Conservation (phyloP, 495 filamentous ascomycete genomes). For the Penicillium dipodomyicola region DNA sequence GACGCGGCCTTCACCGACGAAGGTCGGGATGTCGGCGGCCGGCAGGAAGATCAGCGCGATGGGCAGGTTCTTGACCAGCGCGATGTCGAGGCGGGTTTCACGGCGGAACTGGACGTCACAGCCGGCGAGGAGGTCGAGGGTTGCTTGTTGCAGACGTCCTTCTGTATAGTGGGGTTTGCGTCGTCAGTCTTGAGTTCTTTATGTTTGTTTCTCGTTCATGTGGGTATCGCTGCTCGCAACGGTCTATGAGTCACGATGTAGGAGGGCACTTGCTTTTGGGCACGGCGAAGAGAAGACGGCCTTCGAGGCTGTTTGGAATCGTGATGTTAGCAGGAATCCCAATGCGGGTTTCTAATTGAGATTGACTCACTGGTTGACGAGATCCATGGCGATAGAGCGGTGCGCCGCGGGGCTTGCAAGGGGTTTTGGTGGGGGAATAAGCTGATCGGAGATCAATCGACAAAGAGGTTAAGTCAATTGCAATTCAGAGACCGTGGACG, state of each 20-base stretch:
- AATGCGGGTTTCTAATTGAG: slow-evolving; percentile 7
- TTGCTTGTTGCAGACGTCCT: slow-evolving; percentile 82
- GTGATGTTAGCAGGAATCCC: slow-evolving; percentile 2
- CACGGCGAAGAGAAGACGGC: slow-evolving; percentile 91
- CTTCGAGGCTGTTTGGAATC: slow-evolving; percentile 59
- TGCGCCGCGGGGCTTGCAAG: slow-evolving; percentile 31
- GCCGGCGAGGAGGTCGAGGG: slow-evolving; percentile 85
- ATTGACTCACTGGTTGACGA: slow-evolving; percentile 75
- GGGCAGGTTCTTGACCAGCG: slow-evolving; percentile 89
- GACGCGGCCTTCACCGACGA: slow-evolving; percentile 91
- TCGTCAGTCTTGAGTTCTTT: slow-evolving; percentile 17
- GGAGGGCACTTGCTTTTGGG: slow-evolving; percentile 77
- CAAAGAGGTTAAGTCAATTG: slow-evolving; percentile 16
- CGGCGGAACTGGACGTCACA: slow-evolving; percentile 94
- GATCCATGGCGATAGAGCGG: slow-evolving; percentile 59
- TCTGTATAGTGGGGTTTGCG: slow-evolving; percentile 51
- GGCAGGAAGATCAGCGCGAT: slow-evolving; percentile 97
- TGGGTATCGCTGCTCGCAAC: slow-evolving; percentile 3
- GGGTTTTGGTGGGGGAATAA: background rate
- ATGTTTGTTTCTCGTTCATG: slow-evolving; percentile 10
- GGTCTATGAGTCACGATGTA: slow-evolving; percentile 25
- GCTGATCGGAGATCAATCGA: background rate
- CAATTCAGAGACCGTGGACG: background rate
- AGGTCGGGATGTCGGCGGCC: slow-evolving; percentile 93
- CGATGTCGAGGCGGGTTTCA: slow-evolving; percentile 91